Base-by-base conservation (phyloP, 768 basidiomycete species). In the Phylloporus sp. region DNA sequence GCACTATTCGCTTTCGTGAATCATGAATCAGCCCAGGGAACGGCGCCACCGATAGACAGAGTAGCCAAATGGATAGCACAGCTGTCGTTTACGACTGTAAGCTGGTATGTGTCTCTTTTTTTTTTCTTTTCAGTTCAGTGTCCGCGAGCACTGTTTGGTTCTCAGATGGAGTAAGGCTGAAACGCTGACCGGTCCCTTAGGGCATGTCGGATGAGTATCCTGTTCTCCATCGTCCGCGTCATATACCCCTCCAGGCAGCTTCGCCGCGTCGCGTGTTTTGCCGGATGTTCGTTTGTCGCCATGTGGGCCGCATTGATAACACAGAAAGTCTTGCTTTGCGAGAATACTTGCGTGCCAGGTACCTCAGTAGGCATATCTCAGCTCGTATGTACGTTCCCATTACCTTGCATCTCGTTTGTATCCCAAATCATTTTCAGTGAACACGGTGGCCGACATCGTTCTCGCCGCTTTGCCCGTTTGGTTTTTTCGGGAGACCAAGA, bases 231-330 rank as follows among this genome's bases (percentile, higher is more conserved):
- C 46, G 36, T 65, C 15, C 60, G 54, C 18, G 13, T 61, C 11
- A 48, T 45, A 11, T 57, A 50, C 11, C 62, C 63, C 0, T 52
- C 49, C 11, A 50, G 26, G 29, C 45, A 6, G 3, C 52, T 54
- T 10, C 51, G 45, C 5, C 55, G 50, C 15, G 23, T 57, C 24
- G 29, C 44, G 0, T 44, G 13, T 41, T 7, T 53, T 12, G 27
- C 58, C 11, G 56, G 58, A 36, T 32, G 18, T 28, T 52, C 54
- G 2, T 67, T 69, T 26, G 0, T 52, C 16, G 8, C 52, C 44
- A 67, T 67, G 67, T 67, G 65, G 62, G 40, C 26, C 18, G 65
- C 45, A 0, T 10, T 56, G 47, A 11, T 67, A 1, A 38, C 6
- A 11, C 65, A 67, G 44, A 58, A 31, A 13, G 42, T 59, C 15